A percentile compares a stretch with the other conserved stretches of the same genome.
Evolutionary conservation across 192 early-diverging fungal species (phyloP).

Genomic region (Coemansia sp.): DNA sequence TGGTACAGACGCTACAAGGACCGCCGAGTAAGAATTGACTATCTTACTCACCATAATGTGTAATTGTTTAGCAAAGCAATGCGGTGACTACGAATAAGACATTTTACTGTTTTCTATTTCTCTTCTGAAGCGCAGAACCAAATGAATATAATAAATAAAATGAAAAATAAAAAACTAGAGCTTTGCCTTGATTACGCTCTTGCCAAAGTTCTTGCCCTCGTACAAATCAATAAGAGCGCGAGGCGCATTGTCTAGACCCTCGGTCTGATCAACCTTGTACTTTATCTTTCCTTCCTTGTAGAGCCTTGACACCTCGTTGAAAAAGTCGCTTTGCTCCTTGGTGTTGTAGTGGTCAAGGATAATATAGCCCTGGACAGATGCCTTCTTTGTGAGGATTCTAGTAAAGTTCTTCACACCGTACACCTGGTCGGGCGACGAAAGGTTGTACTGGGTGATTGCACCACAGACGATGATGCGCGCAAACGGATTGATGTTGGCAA

Average conservation of each 20-base stretch:
- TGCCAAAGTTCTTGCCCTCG: slow-evolving; percentile 70
- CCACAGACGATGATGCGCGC: slow-evolving; percentile 77
- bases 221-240: slow-evolving; percentile 62
- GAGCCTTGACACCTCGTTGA: slow-evolving; percentile 57
- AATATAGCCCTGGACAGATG: slow-evolving; percentile 70
- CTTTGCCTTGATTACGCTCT: slow-evolving; percentile 56
- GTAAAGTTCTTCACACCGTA: slow-evolving; percentile 64
- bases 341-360: slow-evolving; percentile 55
- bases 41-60: slow-evolving; percentile 1
- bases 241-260: slow-evolving; percentile 70
- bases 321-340: slow-evolving; percentile 55
- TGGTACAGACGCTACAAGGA: slow-evolving; percentile 6
- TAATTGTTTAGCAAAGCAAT: no score
- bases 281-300: slow-evolving; percentile 62
- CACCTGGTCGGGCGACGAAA: slow-evolving; percentile 45
- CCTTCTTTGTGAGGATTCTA: slow-evolving; percentile 57
- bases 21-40: neutral
- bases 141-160: neutral
- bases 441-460: slow-evolving; percentile 68
- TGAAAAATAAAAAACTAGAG: neutral
- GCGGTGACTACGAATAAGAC: no score
- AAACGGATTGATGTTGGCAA: slow-evolving; percentile 62
- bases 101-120: no score
- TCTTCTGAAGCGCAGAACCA: neutral
- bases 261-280: slow-evolving; percentile 59